phyloP scores from a whole-genome alignment of 2,329 filamentous ascomycete species.

The Trichoderma afroharzianum region DNA sequence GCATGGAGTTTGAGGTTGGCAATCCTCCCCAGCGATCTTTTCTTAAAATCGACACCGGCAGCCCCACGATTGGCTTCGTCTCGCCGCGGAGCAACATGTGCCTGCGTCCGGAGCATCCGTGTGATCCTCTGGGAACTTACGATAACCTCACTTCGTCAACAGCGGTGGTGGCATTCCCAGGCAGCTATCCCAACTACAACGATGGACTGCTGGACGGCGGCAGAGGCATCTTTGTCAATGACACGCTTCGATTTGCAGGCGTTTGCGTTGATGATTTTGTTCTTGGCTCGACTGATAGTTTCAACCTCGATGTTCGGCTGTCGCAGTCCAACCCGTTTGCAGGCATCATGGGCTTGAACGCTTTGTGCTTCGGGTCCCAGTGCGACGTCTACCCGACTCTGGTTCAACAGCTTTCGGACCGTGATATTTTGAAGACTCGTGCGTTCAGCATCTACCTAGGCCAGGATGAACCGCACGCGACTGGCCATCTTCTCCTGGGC shows the following conservation, averaged over 20 bases:
- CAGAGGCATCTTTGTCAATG: not conserved
- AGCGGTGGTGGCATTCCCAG: not conserved
- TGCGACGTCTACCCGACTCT: not conserved
- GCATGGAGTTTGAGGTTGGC: not conserved
- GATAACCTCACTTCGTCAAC: not conserved
- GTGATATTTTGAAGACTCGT: not conserved
- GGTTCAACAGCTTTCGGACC: constrained; percentile 2
- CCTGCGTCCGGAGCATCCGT: not conserved
- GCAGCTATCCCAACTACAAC: not conserved
- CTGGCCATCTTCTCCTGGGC: constrained; percentile 1
- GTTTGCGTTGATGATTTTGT: not conserved
- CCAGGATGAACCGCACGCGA: not conserved
- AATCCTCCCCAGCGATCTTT: not conserved
- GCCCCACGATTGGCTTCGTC: not conserved
- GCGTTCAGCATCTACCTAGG: constrained; percentile 2
- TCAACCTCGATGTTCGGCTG: not conserved
- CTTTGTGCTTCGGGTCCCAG: not conserved
- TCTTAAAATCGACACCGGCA: not conserved
- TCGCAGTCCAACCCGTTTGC: not conserved
- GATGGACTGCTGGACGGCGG: not conserved
- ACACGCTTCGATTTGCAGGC: not conserved
- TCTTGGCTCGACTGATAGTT: not conserved
- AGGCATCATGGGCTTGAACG: not conserved
- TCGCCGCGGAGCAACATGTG: constrained; percentile 1
- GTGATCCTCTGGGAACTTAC: not conserved